Percentiles rank a stretch among this genome's conserved stretches.
These are phyloP conservation scores for Zasmidium citrigriseum DNA, from an alignment of 2,329 filamentous ascomycete genomes.

Conservation along the genomic window DNA sequence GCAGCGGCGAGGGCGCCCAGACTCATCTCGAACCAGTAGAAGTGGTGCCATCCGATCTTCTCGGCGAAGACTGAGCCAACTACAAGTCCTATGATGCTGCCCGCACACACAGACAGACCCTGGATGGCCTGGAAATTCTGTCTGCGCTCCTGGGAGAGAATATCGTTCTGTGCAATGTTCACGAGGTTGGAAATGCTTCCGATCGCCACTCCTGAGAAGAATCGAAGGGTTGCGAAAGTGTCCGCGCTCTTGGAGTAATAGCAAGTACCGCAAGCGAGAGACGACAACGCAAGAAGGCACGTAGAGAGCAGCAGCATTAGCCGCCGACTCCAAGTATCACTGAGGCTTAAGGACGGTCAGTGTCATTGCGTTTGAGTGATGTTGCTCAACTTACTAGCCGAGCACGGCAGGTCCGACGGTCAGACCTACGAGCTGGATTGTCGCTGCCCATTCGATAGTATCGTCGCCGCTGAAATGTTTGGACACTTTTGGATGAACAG, in stretches of 20 bases:
- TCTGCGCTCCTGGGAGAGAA: slow-evolving; percentile 15
- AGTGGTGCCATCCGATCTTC: too few species aligned
- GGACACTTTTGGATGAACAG: slow-evolving; percentile 14
- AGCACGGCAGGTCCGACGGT: slow-evolving; percentile 21
- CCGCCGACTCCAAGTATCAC: slow-evolving; percentile 22
- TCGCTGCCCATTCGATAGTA: slow-evolving; percentile 22
- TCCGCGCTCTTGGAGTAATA: slow-evolving; percentile 3
- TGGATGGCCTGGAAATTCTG: slow-evolving; percentile 24
- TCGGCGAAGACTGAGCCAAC: slow-evolving; percentile 20
- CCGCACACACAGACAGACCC: slow-evolving; percentile 20
- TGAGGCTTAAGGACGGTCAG: too few species aligned
- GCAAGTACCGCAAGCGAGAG: slow-evolving; percentile 10
- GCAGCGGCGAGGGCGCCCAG: too few species aligned
- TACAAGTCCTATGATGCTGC: slow-evolving; percentile 22
- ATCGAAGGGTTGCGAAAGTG: slow-evolving; percentile 10
- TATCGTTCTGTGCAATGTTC: slow-evolving; percentile 27
- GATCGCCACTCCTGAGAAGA: slow-evolving; percentile 19
- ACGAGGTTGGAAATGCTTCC: slow-evolving; percentile 26
- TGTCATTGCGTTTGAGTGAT: too few species aligned
- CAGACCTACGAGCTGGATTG: slow-evolving; percentile 17
- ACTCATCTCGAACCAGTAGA: too few species aligned
- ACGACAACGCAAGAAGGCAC: slow-evolving; percentile 4
- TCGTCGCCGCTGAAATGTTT: slow-evolving; percentile 15
- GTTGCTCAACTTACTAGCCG: too few species aligned
- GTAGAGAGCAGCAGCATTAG: slow-evolving; percentile 21